Percentiles rank a stretch among this genome's conserved stretches.
phyloP scores from a whole-genome alignment of 192 early-diverging fungal species.

The Coemansia sp. region DNA sequence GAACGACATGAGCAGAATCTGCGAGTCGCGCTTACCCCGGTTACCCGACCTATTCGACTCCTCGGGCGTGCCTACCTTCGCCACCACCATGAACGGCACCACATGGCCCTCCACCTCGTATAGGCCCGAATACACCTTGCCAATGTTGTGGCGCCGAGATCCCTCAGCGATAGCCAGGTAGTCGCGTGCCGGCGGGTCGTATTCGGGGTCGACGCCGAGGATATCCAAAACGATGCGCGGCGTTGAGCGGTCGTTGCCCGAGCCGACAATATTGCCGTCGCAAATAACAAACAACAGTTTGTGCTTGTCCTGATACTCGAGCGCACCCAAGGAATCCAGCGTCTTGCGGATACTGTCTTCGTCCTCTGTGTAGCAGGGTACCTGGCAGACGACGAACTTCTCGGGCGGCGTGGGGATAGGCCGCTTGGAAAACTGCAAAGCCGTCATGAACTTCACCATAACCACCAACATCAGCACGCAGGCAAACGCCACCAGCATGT shows the following conservation, averaged over 20 bases:
- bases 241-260: constrained; percentile 95
- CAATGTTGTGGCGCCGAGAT: constrained; percentile 91
- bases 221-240: constrained; percentile 95
- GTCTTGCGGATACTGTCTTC: constrained; percentile 85
- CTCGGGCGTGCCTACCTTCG: constrained; percentile 88
- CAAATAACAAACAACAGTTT: constrained; percentile 89
- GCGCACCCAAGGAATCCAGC: constrained; percentile 73
- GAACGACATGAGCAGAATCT: constrained; percentile 95
- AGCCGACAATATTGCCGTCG: constrained; percentile 93
- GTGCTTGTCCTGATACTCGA: constrained; percentile 84
- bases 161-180: constrained; percentile 93
- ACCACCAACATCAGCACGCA: constrained; percentile 78
- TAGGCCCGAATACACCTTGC: constrained; percentile 94
- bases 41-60: constrained; percentile 91
- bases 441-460: constrained; percentile 75
- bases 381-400: constrained; percentile 94
- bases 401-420: constrained; percentile 81
- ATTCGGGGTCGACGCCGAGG: constrained; percentile 80
- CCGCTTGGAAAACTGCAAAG: constrained; percentile 69
- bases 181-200: constrained; percentile 72
- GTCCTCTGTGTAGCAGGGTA: constrained; percentile 96
- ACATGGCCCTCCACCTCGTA: constrained; percentile 88
- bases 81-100: constrained; percentile 95
- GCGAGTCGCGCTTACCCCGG: constrained; percentile 98
- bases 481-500: constrained; percentile 79